Evolutionary conservation across 2,329 filamentous ascomycete species (phyloP), one percentile per base, ranked within the genome.

Genomic region (Cladosporium sp.): DNA sequence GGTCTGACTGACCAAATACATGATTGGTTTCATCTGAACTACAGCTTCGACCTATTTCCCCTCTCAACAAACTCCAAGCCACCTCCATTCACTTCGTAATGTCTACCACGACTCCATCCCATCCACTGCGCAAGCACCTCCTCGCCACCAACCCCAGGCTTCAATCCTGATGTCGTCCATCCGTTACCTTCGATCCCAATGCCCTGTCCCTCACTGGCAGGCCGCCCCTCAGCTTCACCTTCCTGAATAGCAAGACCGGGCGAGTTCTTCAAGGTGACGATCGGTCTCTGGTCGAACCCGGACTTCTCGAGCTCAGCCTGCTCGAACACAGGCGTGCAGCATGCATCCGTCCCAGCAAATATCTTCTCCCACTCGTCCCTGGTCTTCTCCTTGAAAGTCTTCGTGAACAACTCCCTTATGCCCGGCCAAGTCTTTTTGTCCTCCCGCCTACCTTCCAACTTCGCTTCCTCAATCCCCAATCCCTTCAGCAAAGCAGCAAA

Each of bases 281-380:
- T 70, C 1, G 86, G 86, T 53, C 87, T 70, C 69, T 88, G 85
- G 57, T 90, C 85, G 40, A 84, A 82, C 0, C 76, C 77, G 16
- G 66, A 70, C n/a, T 65, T 56, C 61, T 88, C 80, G 38, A 95
- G 72, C 69, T 95, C 90, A 0, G 59, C 62, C 57, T 89, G 87
- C 29, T 83, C 83, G 36, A 95, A 72, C 1, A 97, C 87, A 0
- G 92, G 92, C n/a, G 88, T 89, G 55, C 86, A 89, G 67, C 92
- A 97, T 1, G 92, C 92, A 70, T 97, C 92, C 0, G 87, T 93
- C 9, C 86, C 88, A 65, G 95, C 88, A 65, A 96, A 97, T 5
- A 95, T 73, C 3, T 53, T 65, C 69, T 95, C 92, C 92, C 92
- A 97, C 65, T 95, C 85, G 0, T 69, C 64, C 29, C 91, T 77